Percentiles rank a stretch among this genome's conserved stretches.
Evolutionary conservation across 2,329 filamentous ascomycete genomes (phyloP).

Genomic region (Hymenoscyphus occultus): DNA sequence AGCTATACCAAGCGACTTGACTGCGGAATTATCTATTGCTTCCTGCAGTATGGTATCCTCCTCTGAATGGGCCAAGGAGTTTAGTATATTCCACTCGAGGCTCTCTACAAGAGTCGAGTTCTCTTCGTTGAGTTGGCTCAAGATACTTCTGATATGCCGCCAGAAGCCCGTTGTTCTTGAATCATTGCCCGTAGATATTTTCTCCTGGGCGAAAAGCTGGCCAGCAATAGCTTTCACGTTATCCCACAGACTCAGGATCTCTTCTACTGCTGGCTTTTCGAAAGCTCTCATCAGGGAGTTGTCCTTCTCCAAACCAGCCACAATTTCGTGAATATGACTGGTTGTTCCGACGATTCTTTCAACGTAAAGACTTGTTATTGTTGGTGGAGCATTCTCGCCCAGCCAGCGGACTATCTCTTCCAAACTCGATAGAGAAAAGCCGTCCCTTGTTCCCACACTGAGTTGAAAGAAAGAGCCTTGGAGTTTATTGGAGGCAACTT

Average conservation of each 20-base stretch:
- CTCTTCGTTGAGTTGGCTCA: not conserved
- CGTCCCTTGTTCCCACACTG: not conserved
- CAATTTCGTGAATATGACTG: not conserved
- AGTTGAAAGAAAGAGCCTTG: not conserved
- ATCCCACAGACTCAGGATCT: not conserved
- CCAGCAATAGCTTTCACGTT: not conserved
- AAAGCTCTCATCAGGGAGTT: not conserved
- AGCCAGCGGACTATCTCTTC: constrained; percentile 6
- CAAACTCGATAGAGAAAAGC: not conserved
- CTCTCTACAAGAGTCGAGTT: not conserved
- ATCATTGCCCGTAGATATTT: not conserved
- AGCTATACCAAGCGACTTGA: not conserved
- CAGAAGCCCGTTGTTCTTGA: not conserved
- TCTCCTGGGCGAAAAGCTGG: not conserved
- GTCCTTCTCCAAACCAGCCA: not conserved
- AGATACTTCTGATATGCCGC: not conserved
- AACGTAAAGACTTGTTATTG: not conserved
- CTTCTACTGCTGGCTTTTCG: not conserved
- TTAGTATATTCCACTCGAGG: not conserved
- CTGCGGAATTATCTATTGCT: not conserved
- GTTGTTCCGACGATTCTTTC: not conserved
- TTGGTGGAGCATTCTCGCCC: not conserved
- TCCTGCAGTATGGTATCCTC: not conserved
- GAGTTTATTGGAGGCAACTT: not conserved
- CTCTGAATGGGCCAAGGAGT: not conserved